Percentiles rank a stretch among this genome's conserved stretches.
Conservation (phyloP, 139 green algal genomes). For the Volvox reticuliferus region DNA sequence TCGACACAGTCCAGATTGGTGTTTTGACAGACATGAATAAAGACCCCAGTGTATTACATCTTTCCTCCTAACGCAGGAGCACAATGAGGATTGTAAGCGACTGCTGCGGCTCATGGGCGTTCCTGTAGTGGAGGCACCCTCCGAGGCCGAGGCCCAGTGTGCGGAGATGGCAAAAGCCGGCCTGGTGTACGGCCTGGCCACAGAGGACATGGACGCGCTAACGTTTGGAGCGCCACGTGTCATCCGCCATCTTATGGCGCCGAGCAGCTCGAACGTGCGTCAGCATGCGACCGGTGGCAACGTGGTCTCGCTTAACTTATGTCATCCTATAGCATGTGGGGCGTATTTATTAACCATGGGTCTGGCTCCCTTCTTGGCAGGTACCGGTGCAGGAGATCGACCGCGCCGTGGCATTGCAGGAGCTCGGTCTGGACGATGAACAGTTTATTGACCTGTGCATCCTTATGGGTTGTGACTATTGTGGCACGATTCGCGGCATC, state of each 20-base stretch:
- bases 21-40: too few relatives aligned
- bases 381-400: conserved; percentile 91
- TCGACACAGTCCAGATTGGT: too few relatives aligned
- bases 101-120: conserved; percentile 97
- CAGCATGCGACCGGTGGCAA: too few relatives aligned
- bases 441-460: conserved; percentile 99
- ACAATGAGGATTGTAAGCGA: conserved; percentile 96
- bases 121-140: conserved; percentile 87
- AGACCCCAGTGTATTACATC: too few relatives aligned
- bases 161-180: conserved; percentile 67
- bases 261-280: conserved; percentile 63
- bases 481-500: conserved; percentile 86
- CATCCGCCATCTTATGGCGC: conserved; percentile 94
- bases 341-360: too few relatives aligned
- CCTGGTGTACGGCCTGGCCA: conserved; percentile 91
- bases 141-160: conserved; percentile 92
- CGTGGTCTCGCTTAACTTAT: too few relatives aligned
- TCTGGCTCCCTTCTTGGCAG: background rate
- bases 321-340: too few relatives aligned
- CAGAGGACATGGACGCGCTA: conserved; percentile 98
- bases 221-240: conserved; percentile 93
- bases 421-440: conserved; percentile 72
- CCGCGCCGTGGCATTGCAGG: conserved; percentile 74
- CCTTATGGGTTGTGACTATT: conserved; percentile 98
- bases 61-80: conserved; percentile 58